Evolutionary conservation across 1,284 basidiomycete genomes (phyloP), one percentile per base, ranked within the genome.

Genomic region (Lentinula novae-zelandiae): DNA sequence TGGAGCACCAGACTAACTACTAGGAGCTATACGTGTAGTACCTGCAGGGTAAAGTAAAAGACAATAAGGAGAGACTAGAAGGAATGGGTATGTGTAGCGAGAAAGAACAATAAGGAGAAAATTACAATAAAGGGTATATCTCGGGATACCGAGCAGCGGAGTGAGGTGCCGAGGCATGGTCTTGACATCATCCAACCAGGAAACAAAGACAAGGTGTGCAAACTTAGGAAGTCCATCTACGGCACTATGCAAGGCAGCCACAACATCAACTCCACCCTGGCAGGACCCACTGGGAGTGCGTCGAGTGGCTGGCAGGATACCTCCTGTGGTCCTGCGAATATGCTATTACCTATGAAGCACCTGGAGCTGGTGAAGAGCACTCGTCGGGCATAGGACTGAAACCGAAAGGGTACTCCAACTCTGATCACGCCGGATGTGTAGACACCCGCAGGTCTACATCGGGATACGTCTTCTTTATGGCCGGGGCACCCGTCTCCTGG

Each of bases 171-270:
- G n/a, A n/a, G n/a, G n/a, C n/a, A n/a, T n/a, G n/a, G n/a, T n/a
- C n/a, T n/a, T n/a, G n/a, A n/a, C n/a, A n/a, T n/a, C n/a, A n/a
- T n/a, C n/a, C 72, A 72, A 38, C 51, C 39, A 1, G 66, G 66
- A 0, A 68, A 70, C 52, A 66, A 71, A 58, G 60, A 66, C 34
- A 67, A 65, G 64, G 71, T 76, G 5, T 74, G 73, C 70, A 56
- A 64, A 17, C 63, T 80, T 0, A 22, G 70, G 31, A 68, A 70
- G 17, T 66, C 71, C 0, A 64, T 80, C 0, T 81, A 80, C 63
- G 76, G 78, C 0, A 72, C 79, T 64, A 77, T 76, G 63, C 77
- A 79, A 60, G 69, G 64, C 6, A 64, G 70, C 1, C 65, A 67
- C 0, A 64, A 69, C 6, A 65, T 57, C 58, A 52, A 38, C 51